These are phyloP conservation scores for Salix arbutifolia DNA, from an alignment of 345 rosid species.

Conservation along the genomic window DNA sequence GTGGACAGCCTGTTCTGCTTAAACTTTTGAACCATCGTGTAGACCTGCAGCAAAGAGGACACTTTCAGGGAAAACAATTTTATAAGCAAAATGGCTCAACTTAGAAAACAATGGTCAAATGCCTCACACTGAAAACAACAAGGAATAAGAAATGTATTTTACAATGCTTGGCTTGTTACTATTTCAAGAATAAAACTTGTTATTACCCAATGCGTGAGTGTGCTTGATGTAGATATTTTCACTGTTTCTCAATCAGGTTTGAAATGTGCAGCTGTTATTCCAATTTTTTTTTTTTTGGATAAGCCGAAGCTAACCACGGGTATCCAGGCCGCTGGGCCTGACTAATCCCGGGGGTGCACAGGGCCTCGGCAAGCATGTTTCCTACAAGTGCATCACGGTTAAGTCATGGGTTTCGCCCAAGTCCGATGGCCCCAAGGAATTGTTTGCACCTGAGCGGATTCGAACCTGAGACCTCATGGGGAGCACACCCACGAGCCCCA, in stretches of 20 bases:
- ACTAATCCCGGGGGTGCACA: too few species aligned
- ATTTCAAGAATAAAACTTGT: neutral
- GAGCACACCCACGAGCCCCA: too few species aligned
- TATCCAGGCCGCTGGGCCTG: too few species aligned
- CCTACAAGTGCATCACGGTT: too few species aligned
- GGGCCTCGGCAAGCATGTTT: too few species aligned
- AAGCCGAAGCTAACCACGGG: too few species aligned
- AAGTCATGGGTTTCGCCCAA: too few species aligned
- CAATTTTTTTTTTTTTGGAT: too few species aligned
- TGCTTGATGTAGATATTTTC: neutral
- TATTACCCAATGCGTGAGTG: neutral
- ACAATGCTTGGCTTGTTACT: neutral
- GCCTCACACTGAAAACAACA: neutral
- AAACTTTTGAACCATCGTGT: conserved; percentile 55
- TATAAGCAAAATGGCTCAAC: neutral
- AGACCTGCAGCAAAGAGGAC: conserved; percentile 36
- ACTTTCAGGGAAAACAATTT: neutral
- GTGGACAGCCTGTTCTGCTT: conserved; percentile 27
- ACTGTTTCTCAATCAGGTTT: too few species aligned
- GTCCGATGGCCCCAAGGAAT: too few species aligned
- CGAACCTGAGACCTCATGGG: too few species aligned
- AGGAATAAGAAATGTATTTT: neutral
- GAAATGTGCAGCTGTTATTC: neutral
- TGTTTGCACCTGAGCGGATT: too few species aligned
- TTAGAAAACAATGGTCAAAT: neutral